Evolutionary conservation across 192 early-diverging fungal species (phyloP), one percentile per base, ranked within the genome.

Genomic region (Mortierella antarctica): DNA sequence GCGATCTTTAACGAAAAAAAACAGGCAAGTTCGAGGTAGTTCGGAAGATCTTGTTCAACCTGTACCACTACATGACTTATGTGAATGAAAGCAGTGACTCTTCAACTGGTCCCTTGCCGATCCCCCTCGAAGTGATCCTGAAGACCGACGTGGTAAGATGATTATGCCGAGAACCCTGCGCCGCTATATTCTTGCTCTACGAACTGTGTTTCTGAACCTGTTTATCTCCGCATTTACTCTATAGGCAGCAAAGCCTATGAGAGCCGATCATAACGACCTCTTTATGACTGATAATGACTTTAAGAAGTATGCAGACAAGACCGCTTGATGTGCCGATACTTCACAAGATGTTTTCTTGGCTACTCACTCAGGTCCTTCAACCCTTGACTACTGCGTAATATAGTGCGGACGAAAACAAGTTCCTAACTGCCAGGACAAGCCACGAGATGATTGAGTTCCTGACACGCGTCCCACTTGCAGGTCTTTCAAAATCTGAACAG

Each of bases 401-500:
- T 63, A 72, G 77, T 40, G 21, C 65, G 60, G 70, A 80, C 14
- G 77, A 80, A 49, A 72, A 50, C 65, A 80, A 59, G 60, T 80
- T 80, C 54, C 53, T 80, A 60, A 72, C 66, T 21, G 77, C 71
- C n/a, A 55, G 59, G 39, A 80, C 77, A 2, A 64, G 64, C 21
- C 41, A 68, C 45, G 77, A 83, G 49, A 82, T 92, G 44, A 84
- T 86, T 11, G 87, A 93, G 56, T 71, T 84, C 39, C 70, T 93
- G 23, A 91, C 86, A 54, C 50, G 70, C 18, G 83, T 87, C 44
- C 82, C 86, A 8, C 54, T 93, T n/a, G 86, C 88, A 51, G 89
- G 88, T 4, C 86, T 96, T 17, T 87, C 89, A 21, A 78, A 88
- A 46, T 86, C 85, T 45, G 93, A 94, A 44, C 94, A 94, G 65